phyloP scores from a whole-genome alignment of 306 rosid species.

The Glycyrrhiza uralensis region DNA sequence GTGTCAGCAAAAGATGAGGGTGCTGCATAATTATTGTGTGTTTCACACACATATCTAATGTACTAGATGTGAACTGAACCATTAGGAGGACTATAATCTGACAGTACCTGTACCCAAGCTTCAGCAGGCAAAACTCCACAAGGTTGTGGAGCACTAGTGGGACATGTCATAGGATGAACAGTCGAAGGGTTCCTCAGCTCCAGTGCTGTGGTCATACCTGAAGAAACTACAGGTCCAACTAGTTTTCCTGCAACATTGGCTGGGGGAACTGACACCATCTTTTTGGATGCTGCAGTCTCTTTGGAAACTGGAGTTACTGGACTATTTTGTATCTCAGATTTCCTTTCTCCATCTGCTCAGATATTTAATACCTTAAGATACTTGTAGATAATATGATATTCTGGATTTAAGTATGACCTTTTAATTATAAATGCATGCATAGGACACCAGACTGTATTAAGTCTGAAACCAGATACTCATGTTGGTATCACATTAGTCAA shows the following conservation, averaged over 20 bases:
- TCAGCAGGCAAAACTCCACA: slow-evolving; percentile 66
- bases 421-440: not conserved
- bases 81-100: not conserved
- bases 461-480: not conserved
- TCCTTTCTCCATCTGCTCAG: slow-evolving; percentile 59
- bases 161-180: slow-evolving; percentile 35
- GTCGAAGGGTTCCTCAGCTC: slow-evolving; percentile 60
- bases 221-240: slow-evolving; percentile 54
- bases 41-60: not conserved
- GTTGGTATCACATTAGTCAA: not conserved
- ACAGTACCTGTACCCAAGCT: slow-evolving; percentile 63
- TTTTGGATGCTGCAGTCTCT: slow-evolving; percentile 37
- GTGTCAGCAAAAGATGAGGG: not conserved
- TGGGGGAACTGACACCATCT: slow-evolving; percentile 36
- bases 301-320: slow-evolving; percentile 37
- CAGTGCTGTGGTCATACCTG: slow-evolving; percentile 57
- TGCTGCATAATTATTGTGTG: not conserved
- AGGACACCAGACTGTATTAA: not conserved
- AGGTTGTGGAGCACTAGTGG: slow-evolving; percentile 38
- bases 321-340: slow-evolving; percentile 44
- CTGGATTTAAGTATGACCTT: not conserved
- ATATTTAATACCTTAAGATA: not conserved
- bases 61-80: not conserved
- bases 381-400: not conserved
- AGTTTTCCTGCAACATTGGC: slow-evolving; percentile 38